These are phyloP conservation scores for Clonostachys solani DNA, from an alignment of 2,329 filamentous ascomycete genomes.

Conservation along the genomic window DNA sequence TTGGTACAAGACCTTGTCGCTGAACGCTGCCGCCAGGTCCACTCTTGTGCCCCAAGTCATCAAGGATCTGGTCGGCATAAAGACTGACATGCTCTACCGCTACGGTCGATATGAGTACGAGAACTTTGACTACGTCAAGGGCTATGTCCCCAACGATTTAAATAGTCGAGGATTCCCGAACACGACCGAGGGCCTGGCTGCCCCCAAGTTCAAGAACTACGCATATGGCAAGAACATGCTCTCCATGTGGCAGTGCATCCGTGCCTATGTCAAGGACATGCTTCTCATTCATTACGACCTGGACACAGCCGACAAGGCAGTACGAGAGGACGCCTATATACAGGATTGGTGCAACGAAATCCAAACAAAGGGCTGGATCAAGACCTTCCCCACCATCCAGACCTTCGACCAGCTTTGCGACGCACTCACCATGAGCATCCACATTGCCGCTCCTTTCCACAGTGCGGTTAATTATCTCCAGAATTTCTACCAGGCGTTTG, in stretches of 20 bases:
- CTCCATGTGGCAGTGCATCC: conserved; percentile 36
- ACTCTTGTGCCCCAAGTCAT: conserved; percentile 39
- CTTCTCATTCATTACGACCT: conserved; percentile 23
- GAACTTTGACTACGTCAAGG: conserved; percentile 35
- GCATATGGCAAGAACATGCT: conserved; percentile 40
- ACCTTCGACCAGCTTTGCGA: conserved; percentile 35
- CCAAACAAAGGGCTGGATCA: conserved; percentile 28
- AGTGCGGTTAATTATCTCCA: conserved; percentile 48
- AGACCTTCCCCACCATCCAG: conserved; percentile 34
- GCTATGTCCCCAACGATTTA: conserved; percentile 41
- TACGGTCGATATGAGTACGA: conserved; percentile 34
- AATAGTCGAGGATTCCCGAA: conserved; percentile 33
- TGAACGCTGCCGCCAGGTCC: conserved; percentile 40
- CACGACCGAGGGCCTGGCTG: conserved; percentile 18
- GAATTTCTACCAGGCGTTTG: conserved; percentile 43
- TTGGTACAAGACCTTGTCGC: conserved; percentile 43
- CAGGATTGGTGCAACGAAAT: conserved; percentile 34
- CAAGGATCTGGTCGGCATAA: conserved; percentile 33
- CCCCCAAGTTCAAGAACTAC: conserved; percentile 40
- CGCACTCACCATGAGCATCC: conserved; percentile 46
- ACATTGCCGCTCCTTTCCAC: conserved; percentile 44
- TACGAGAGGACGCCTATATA: conserved; percentile 21
- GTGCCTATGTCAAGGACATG: conserved; percentile 32
- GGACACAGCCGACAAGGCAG: conserved; percentile 12
- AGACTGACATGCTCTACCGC: conserved; percentile 22